Base-by-base conservation (phyloP, 1,284 basidiomycete genomes). In the Wallemia mellicola region DNA sequence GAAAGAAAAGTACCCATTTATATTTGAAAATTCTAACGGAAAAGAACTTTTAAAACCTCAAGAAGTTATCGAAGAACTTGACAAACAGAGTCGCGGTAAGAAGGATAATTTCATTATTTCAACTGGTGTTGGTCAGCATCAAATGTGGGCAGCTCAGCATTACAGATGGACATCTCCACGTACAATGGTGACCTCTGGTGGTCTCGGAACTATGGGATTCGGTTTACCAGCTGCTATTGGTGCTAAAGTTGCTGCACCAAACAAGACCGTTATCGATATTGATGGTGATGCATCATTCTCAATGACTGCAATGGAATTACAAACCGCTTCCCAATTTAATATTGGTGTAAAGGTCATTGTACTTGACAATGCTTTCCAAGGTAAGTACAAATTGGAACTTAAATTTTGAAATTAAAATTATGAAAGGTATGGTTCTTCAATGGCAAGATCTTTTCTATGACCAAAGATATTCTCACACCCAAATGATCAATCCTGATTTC, bases 281-380 rank as follows among this genome's bases (percentile, higher is more conserved):
- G 92, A 98, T 67, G 92, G 92, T 27, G 92, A 98, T 68, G 92
- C 92, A 0, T 92, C 86, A 17, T 92, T 95, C 73, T 91, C 84
- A 67, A 98, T 98, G 94, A 96, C 92, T 1, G 91, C 88, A 0
- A 98, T 96, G 94, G 94, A 98, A 73, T 80, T 96, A 59, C 82
- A 82, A 24, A 98, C 92, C 0, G 92, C 92, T 2, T 77, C 82
- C 26, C 85, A 92, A 69, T 91, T 79, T 73, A 73, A 78, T 68
- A 92, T 98, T 62, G 92, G 94, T 62, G 86, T 95, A 67, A 98
- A 98, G 73, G 83, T 85, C 33, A 73, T 91, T 64, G 72, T 91
- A 24, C 71, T 91, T 66, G 89, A 91, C 75, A 92, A 92, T 72
- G 85, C 88, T 70, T 91, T 88, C 77, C 86, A 92, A 71, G 92